Evolutionary conservation across 441 rosid species (phyloP), one percentile per base, ranked within the genome.

Genomic region (Erysimum cheiri): DNA sequence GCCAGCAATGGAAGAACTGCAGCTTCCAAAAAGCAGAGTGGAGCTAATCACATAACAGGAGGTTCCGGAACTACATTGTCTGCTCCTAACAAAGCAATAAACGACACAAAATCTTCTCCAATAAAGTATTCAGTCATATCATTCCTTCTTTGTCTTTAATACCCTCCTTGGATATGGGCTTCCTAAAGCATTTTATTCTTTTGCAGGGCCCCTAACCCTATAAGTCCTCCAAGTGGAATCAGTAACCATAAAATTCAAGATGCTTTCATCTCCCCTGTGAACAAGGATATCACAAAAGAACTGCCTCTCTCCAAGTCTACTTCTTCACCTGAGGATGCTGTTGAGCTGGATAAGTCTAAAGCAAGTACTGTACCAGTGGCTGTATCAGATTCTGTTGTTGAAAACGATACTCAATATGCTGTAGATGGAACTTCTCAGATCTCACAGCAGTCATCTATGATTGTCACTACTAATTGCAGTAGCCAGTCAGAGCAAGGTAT

Each of bases 21-120:
- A 37, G 73, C 71, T 76, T 11, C 58, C 48, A 84, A 69, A 70
- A 85, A 82, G 84, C 94, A 77, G 60, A 87, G 82, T 77, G 88
- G 86, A 57, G 71, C 66, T 70, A 74, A 69, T 81, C 75, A 72
- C 68, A 60, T 39, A 31, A 43, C 17, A 44, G 80, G 85, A 71
- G 76, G 85, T 60, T 62, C 80, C 35, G 47, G 54, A 37, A 72
- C 82, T 52, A 44, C 82, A 37, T 56, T 33, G 17, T 69, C 65
- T 44, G 58, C 69, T 69, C 63, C 58, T 14, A 84, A 65, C 73
- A 84, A 80, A 78, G 79, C 64, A 35, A 85, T 67, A 74, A 77
- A 56, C 52, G 66, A 40, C 55, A 61, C 80, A 28, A 75, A 56
- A 39, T 44, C 77, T 60, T 76, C 67, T 57, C 74, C 40, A 56